Evolutionary conservation across 495 filamentous ascomycete species (phyloP), one percentile per base, ranked within the genome.

Genomic region (Niebla homalea): DNA sequence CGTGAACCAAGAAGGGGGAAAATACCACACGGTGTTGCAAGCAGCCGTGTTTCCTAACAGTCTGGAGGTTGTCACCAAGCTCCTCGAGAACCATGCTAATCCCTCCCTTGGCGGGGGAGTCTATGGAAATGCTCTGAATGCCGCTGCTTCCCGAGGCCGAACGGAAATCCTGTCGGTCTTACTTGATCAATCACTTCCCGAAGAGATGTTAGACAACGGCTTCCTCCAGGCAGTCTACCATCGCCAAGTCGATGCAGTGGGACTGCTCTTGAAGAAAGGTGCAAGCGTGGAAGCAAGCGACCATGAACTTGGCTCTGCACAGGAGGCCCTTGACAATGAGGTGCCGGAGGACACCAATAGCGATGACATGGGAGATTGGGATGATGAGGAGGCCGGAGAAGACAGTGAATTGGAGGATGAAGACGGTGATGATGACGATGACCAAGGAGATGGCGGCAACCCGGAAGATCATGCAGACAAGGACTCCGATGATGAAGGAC

Each of bases 1-100:
- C 35, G 54, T 63, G 18, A 61, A 64, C 36, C 20, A 49, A 25
- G 15, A 46, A 19, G 29, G 44, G 14, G 57, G 58, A 6, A 29
- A 49, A 22, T 60, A 50, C 41, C 40, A 49, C 7, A 63, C 52
- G n/a, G 53, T 62, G 15, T 49, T 65, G n/a, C 56, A 62, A 21
- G 56, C 59, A 3, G 62, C 62, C 19, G 52, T 53, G 35, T 57
- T 14, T 41, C 18, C 39, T 25, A 32, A 52, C 26, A 48, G 55
- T 20, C 52, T 43, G 14, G 51, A 57, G n/a, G 36, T 53, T 15
- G 48, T 62, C 2, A 23, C 43, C 36, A 41, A 43, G 12, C 40
- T 67, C 12, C 23, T 69, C 0, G 53, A 61, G 20, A 49, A 53
- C 53, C 57, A 60, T 20, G 65, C 63, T 15, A 46, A 65, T 51